Evolutionary conservation across 1,284 basidiomycete species (phyloP).

Genomic region (Microbotryum saponariae): DNA sequence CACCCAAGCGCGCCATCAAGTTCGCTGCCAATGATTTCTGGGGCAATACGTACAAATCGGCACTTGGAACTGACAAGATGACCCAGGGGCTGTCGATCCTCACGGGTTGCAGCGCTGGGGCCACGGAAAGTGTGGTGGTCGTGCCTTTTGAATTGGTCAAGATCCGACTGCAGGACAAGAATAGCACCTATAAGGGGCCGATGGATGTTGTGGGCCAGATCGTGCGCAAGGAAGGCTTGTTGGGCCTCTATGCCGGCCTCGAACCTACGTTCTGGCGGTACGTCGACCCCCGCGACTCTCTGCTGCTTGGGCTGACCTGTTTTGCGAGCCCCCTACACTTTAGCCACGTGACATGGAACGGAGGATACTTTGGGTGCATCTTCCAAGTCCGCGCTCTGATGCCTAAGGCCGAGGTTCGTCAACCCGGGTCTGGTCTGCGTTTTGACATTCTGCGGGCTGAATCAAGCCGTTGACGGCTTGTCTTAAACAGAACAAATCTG

Average conservation of each 20-base stretch:
- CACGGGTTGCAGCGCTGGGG: slow-evolving; percentile 89
- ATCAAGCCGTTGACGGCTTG: not conserved
- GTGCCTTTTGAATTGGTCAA: slow-evolving; percentile 97
- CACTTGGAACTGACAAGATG: slow-evolving; percentile 72
- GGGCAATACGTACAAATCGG: slow-evolving; percentile 64
- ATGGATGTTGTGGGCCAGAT: slow-evolving; percentile 80
- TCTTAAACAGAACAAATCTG: slow-evolving; percentile 53
- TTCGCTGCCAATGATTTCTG: slow-evolving; percentile 56
- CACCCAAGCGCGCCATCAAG: slow-evolving; percentile 96
- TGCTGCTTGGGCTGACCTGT: not conserved
- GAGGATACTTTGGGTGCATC: slow-evolving; percentile 87
- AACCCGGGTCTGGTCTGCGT: not conserved
- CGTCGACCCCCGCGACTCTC: slow-evolving; percentile 13
- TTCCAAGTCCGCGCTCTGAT: slow-evolving; percentile 69
- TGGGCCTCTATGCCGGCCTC: slow-evolving; percentile 87
- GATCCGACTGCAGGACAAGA: slow-evolving; percentile 87
- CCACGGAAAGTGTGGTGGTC: slow-evolving; percentile 67
- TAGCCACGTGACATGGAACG: slow-evolving; percentile 62
- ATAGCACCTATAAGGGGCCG: slow-evolving; percentile 77
- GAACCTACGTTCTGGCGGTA: slow-evolving; percentile 92
- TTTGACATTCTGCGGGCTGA: not conserved
- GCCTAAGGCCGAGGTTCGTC: slow-evolving; percentile 68
- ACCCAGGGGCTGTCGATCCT: slow-evolving; percentile 74
- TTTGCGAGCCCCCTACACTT: not conserved
- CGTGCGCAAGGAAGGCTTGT: slow-evolving; percentile 63